These are phyloP conservation scores for Dendrocalamus sinicus DNA, from an alignment of 176 grass and related monocot species.

Conservation along the genomic window DNA sequence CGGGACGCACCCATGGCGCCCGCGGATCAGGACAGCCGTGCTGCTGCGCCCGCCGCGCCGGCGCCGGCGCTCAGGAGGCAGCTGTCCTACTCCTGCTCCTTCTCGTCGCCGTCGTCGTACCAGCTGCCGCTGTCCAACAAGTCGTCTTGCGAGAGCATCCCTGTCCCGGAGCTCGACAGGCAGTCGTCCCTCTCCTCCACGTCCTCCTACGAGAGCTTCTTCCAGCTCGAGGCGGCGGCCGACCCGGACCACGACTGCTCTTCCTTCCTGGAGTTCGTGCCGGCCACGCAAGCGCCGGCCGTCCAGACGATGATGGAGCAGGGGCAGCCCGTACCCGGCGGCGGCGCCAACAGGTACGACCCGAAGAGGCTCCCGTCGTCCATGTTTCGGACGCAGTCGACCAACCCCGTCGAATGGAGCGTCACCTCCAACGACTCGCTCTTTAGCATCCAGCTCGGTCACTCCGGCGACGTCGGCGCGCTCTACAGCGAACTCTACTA, in stretches of 20 bases:
- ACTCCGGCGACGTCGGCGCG: not conserved
- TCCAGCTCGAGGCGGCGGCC: slow-evolving; percentile 31
- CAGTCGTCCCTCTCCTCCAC: slow-evolving; percentile 21
- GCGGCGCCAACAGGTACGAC: not conserved
- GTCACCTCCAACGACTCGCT: slow-evolving; percentile 42
- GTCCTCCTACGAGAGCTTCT: slow-evolving; percentile 46
- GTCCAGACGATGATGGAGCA: slow-evolving; percentile 38
- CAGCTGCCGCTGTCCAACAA: slow-evolving; percentile 26
- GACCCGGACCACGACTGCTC: not conserved
- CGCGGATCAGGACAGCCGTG: not conserved
- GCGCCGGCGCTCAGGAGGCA: not conserved
- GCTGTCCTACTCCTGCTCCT: slow-evolving; percentile 20
- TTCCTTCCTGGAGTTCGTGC: not conserved
- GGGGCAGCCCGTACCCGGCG: not conserved
- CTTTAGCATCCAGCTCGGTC: slow-evolving; percentile 53
- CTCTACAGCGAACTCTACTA: slow-evolving; percentile 45
- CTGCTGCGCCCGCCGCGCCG: not conserved
- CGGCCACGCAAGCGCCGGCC: not conserved
- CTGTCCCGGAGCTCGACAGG: not conserved
- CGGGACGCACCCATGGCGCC: slow-evolving; percentile 18
- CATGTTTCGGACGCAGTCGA: slow-evolving; percentile 45
- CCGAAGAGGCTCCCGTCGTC: slow-evolving; percentile 41
- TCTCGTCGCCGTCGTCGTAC: slow-evolving; percentile 23
- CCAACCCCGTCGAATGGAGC: slow-evolving; percentile 47
- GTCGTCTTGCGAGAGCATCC: slow-evolving; percentile 47